Evolutionary conservation across 2,329 filamentous ascomycete species (phyloP).

Genomic region (Botrytis medusae): DNA sequence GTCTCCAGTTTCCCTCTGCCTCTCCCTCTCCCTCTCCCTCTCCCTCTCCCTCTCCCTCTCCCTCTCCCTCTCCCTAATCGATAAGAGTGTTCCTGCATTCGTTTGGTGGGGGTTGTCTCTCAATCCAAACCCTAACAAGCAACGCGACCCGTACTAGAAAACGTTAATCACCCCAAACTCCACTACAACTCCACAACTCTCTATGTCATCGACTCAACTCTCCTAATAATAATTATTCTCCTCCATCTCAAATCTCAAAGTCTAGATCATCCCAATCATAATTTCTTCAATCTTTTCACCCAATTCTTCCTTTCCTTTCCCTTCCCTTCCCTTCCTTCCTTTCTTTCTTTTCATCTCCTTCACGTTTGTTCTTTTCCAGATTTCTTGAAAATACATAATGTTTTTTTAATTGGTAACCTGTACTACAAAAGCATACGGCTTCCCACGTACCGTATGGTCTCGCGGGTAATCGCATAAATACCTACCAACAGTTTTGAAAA

Average conservation of each 20-base stretch:
- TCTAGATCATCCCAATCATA: background rate
- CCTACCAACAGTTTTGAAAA: constrained; percentile 4
- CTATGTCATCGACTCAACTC: background rate
- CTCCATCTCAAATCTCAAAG: background rate
- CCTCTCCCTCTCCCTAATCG: background rate
- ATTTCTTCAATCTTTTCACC: background rate
- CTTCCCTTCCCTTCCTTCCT: too few relatives aligned
- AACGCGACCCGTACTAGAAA: background rate
- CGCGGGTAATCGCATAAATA: constrained; percentile 12
- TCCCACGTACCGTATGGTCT: constrained; percentile 3
- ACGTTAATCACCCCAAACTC: background rate
- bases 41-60: too few relatives aligned
- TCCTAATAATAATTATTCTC: background rate
- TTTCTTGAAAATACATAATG: background rate
- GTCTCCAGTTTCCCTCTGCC: too few relatives aligned
- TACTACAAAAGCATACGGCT: constrained; percentile 14
- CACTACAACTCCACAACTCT: background rate
- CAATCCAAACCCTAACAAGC: background rate
- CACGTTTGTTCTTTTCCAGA: background rate
- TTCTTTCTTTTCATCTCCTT: background rate
- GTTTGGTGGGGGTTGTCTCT: background rate
- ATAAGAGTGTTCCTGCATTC: constrained; percentile 1
- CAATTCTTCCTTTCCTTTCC: background rate
- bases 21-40: background rate
- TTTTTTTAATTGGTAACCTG: constrained; percentile 5